Evolutionary conservation across 345 rosid species (phyloP).

Genomic region (Citrus maxima): DNA sequence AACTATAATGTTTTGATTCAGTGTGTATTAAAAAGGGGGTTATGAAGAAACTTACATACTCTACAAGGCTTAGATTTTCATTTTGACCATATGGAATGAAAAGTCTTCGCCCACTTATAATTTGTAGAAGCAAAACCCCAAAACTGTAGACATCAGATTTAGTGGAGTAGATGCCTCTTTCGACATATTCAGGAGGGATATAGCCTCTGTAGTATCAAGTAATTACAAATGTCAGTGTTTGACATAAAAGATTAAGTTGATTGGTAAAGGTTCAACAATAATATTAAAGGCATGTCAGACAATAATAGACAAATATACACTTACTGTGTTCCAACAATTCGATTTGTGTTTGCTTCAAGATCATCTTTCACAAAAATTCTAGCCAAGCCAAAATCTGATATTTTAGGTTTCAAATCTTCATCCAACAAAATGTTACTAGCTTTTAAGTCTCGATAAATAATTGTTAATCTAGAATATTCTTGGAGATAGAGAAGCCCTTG

Average conservation of each 20-base stretch:
- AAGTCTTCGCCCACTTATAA: no score
- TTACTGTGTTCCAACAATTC: conserved; percentile 46
- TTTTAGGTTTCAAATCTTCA: conserved; percentile 35
- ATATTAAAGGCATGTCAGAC: no score
- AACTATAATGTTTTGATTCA: no score
- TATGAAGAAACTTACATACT: no score
- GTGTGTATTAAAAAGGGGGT: no score
- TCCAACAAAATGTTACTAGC: conserved; percentile 20
- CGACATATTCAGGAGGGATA: background rate
- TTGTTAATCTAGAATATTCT: conserved; percentile 16
- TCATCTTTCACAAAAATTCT: conserved; percentile 30
- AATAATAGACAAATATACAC: background rate
- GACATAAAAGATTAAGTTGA: no score
- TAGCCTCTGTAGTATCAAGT: background rate
- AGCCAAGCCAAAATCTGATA: conserved; percentile 54
- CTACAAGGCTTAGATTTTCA: no score
- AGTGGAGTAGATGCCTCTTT: background rate
- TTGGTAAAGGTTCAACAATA: no score
- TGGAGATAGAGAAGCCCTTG: no score
- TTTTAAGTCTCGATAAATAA: conserved; percentile 20
- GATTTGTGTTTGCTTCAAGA: conserved; percentile 24
- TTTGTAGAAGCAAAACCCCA: no score
- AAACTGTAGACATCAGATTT: background rate
- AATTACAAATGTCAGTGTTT: no score
- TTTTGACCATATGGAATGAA: no score